phyloP scores from a whole-genome alignment of 2,329 filamentous ascomycete species.

The Juglanconis sp. region DNA sequence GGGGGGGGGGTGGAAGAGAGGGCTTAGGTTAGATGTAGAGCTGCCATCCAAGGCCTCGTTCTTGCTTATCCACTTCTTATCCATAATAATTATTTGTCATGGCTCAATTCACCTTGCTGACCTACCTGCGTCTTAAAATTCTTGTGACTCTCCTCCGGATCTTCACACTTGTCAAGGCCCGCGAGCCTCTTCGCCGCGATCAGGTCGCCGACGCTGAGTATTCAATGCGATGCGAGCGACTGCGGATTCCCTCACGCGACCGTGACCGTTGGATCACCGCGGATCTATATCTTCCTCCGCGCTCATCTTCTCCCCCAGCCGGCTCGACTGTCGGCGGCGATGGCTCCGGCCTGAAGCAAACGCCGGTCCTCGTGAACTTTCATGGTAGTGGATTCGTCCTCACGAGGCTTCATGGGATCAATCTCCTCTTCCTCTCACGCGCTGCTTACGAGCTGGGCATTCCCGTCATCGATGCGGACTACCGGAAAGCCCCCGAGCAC shows the following conservation, averaged over 20 bases:
- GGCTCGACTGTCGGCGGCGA: not conserved
- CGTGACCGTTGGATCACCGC: conserved; percentile 25
- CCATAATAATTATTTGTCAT: no score
- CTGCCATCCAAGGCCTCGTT: no score
- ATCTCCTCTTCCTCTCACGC: conserved; percentile 6
- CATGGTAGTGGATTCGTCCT: conserved; percentile 7
- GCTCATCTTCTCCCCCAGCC: no score
- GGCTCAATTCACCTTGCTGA: no score
- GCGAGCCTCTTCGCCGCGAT: no score
- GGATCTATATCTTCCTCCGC: conserved; percentile 26
- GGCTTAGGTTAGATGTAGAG: no score
- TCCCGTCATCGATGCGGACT: conserved; percentile 38
- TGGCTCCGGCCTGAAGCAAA: not conserved
- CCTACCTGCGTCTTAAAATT: no score
- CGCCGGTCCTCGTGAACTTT: conserved; percentile 1
- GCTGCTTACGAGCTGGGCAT: conserved; percentile 18
- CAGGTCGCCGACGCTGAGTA: not conserved
- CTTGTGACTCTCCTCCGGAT: no score
- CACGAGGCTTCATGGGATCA: not conserved
- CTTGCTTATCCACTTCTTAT: no score
- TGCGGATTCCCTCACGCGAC: conserved; percentile 28
- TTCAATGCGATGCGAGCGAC: not conserved
- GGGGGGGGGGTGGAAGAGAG: no score
- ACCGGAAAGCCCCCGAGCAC: conserved; percentile 47
- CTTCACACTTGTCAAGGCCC: no score